Evolutionary conservation across 352 stramenopile genomes (phyloP), one percentile per base, ranked within the genome.

Genomic region (Pythium phragmitis): DNA sequence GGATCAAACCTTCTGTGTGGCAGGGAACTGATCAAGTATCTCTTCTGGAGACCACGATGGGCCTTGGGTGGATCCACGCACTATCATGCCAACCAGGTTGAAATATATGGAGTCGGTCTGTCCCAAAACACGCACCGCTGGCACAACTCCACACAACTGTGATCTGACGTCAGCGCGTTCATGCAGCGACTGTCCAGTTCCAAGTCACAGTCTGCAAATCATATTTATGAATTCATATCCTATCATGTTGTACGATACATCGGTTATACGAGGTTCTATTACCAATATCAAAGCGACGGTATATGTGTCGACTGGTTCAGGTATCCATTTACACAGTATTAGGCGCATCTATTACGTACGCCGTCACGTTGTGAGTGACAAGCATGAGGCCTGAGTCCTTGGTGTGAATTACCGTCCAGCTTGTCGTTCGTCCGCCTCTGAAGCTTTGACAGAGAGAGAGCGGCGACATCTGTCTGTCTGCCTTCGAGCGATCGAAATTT

Each of bases 291-390:
- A 42, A 4, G 37, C 14, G 9, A 26, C n/a, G 50, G 28, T 57
- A 16, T 33, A 46, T 16, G 17, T 57, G 33, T 46, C 50, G n/a
- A 57, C 50, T 57, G 50, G 50, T 45, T 47, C 50, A 33, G 50
- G 19, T 47, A 57, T 46, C 9, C 14, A 47, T 45, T 36, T 5
- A 5, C 26, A 30, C 26, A 30, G 7, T 19, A 34, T 8, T 30
- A 36, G 50, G 36, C 33, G n/a, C 49, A 56, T 42, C 49, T 56
- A 43, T 56, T 43, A 42, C 49, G 30, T 16, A 45, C 17, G 49
- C 49, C 50, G 50, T 57, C 50, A 57, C 50, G 11, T 57, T 33
- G 50, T 57, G 50, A 57, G 2, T 42, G 37, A 42, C 37, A 17
- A 42, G 11, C 14, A 42, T 42, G 37, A 16, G 37, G 21, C 2